Evolutionary conservation across 2,329 filamentous ascomycete genomes (phyloP), one percentile per base, ranked within the genome.

Genomic region (Xylaria sp.): DNA sequence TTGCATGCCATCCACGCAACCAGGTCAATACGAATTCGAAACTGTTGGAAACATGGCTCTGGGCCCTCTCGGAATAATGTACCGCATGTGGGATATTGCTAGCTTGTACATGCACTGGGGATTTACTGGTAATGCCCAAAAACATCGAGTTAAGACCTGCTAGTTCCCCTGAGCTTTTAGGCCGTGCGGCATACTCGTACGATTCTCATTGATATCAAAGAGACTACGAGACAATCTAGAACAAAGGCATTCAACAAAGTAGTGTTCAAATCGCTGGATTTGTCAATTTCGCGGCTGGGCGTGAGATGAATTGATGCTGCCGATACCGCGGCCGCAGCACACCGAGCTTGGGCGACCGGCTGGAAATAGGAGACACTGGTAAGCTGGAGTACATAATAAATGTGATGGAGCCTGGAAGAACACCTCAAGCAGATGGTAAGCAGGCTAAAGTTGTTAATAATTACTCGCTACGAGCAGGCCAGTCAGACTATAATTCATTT

Each of bases 291-390:
- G 25, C 25, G 34, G 52, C 44, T 57, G 51, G 57, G 25, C 37
- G 12, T 25, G 34, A 20, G 51, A 41, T 10, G 31, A 39, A 41
- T 60, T 50, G 23, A 6, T 57, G 37, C 13, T 59, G 60, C 68
- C 68, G 65, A 68, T 68, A 65, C 65, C 68, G 68, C 68, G 64
- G 52, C 65, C 65, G 68, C 68, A 60, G 52, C 64, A 58, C 23
- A 20, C 20, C 31, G 44, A 39, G 37, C 51, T 31, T 44, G n/a
- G 39, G 59, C 54, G 13, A 13, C 39, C 5, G 12, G 44, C n/a
- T 13, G 46, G 18, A 63, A 31, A 55, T 12, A 63, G n/a, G 15
- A 67, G 25, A 31, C 31, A 15, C 9, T 50, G 34, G 12, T 52
- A 28, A 15, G 39, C 10, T 58, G n/a, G 15, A 46, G 15, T 28